phyloP scores from a whole-genome alignment of 2,329 filamentous ascomycete species.

The Tolypocladium tropicale region DNA sequence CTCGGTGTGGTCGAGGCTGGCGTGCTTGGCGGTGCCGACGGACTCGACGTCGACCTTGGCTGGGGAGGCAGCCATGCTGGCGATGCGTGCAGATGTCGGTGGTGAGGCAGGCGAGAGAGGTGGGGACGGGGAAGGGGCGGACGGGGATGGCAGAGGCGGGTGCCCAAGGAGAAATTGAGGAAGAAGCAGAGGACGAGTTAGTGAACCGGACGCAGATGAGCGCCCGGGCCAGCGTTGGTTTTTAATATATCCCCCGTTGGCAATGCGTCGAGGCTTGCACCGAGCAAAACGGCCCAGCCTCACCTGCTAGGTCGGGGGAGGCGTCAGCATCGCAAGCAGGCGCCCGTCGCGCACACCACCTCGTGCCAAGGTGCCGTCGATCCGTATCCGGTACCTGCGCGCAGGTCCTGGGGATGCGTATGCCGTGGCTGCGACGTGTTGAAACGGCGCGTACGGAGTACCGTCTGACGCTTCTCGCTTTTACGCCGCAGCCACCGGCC shows the following conservation, averaged over 20 bases:
- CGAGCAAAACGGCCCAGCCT: background rate
- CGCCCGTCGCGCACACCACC: background rate
- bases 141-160: background rate
- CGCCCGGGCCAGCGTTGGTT: background rate
- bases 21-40: conserved; percentile 3
- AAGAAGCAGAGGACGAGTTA: no score
- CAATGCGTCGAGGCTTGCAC: background rate
- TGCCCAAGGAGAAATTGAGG: no score
- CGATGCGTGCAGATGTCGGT: background rate
- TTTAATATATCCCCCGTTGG: background rate
- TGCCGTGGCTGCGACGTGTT: background rate
- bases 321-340: background rate
- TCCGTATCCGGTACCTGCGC: background rate
- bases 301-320: background rate
- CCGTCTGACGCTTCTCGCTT: background rate
- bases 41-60: conserved; percentile 1
- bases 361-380: background rate
- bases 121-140: background rate
- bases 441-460: background rate
- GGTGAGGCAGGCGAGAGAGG: background rate
- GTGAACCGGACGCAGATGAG: background rate
- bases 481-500: background rate
- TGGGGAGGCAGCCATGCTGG: background rate
- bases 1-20: conserved; percentile 6
- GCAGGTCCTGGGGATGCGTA: background rate